These are phyloP conservation scores for Teratosphaeriaceae sp. DNA, from an alignment of 2,329 filamentous ascomycete genomes.

Conservation along the genomic window DNA sequence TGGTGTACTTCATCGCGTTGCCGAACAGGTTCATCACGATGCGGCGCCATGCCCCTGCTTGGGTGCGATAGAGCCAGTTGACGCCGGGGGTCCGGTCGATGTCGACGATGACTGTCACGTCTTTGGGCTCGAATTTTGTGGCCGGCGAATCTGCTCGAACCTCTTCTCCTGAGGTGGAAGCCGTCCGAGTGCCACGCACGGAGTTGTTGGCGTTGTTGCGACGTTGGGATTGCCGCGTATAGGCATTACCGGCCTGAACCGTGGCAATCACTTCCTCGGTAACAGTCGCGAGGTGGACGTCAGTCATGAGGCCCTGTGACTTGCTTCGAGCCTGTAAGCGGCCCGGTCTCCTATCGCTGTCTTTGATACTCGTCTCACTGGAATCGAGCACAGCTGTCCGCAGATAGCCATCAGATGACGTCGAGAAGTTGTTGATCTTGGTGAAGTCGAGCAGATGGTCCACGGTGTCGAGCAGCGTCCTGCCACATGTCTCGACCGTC, in stretches of 20 bases:
- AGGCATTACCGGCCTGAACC: background rate
- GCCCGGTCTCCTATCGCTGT: too few relatives aligned
- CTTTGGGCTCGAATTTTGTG: background rate
- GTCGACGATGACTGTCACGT: background rate
- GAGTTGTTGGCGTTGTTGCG: background rate
- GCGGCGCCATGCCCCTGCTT: constrained; percentile 35
- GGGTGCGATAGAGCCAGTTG: constrained; percentile 16
- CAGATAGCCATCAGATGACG: background rate
- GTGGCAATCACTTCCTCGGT: background rate
- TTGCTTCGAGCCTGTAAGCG: too few relatives aligned
- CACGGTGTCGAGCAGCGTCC: constrained; percentile 36
- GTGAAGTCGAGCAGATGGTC: constrained; percentile 37
- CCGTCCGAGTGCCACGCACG: too few relatives aligned
- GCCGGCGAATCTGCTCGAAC: background rate
- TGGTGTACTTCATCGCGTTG: constrained; percentile 42
- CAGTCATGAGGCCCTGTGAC: background rate
- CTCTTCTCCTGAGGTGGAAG: background rate
- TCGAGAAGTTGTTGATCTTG: constrained; percentile 5
- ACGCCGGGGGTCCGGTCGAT: background rate
- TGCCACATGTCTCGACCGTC: constrained; percentile 24
- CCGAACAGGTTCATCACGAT: constrained; percentile 44
- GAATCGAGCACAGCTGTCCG: background rate
- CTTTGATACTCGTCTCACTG: background rate
- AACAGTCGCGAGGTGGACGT: background rate
- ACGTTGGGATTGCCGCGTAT: background rate